Percentiles rank a stretch among this genome's conserved stretches.
Conservation (phyloP, 177 flowering plant genomes). For the Telopea speciosissima region DNA sequence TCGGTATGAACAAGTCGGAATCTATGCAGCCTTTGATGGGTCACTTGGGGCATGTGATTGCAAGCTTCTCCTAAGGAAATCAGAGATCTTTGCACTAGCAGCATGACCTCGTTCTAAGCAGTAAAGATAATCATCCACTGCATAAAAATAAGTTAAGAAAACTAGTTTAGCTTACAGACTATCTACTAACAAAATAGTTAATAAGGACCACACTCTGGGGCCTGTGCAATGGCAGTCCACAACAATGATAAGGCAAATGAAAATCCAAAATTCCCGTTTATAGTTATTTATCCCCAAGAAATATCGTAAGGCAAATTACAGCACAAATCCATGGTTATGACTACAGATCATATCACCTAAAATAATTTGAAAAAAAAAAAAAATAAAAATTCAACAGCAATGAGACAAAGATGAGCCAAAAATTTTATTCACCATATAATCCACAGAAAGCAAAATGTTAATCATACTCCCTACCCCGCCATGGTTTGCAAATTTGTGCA, state of each 20-base stretch:
- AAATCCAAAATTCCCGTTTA: background rate
- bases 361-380: no score
- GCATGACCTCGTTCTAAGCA: slow-evolving; percentile 73
- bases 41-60: slow-evolving; percentile 24
- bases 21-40: slow-evolving; percentile 4
- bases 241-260: background rate
- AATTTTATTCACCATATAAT: no score
- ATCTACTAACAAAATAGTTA: background rate
- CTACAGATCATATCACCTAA: no score
- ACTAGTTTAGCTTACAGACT: background rate
- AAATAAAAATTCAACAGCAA: background rate
- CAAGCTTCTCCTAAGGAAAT: slow-evolving; percentile 58
- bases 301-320: background rate
- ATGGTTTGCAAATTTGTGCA: background rate
- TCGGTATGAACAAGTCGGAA: background rate
- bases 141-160: background rate
- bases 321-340: background rate
- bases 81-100: slow-evolving; percentile 59
- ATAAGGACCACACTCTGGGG: no score
- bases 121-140: slow-evolving; percentile 68
- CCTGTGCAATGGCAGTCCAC: background rate
- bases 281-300: no score
- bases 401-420: background rate
- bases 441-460: background rate
- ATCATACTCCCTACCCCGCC: background rate